Base-by-base conservation (phyloP, 495 filamentous ascomycete species). In the Melanomma pulvis-pyrius region DNA sequence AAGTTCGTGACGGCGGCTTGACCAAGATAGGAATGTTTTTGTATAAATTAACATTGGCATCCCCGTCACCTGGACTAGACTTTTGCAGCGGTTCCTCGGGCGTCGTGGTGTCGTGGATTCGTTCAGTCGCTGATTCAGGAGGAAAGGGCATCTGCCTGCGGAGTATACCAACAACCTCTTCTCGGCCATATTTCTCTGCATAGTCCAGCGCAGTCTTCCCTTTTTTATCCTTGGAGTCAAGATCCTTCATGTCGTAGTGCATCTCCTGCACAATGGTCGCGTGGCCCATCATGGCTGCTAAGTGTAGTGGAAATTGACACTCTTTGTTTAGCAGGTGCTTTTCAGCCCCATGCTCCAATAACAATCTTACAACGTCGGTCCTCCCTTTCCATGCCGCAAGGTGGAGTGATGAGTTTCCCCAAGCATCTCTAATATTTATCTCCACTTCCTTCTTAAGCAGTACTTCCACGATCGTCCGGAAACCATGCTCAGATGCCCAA, bases 301-400 rank as follows among this genome's bases (percentile, higher is more conserved):
- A 7, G 46, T 49, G 46, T 17, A 49, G n/a, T 7, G 46, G 17
- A 6, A 49, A 17, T 49, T 49, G 46, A 6, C 46, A 7, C 6
- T 49, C 7, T 49, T 24, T 8, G n/a, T 49, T 49, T 17, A 49
- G n/a, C 6, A 49, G 46, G 4, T 8, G 7, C 7, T n/a, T 24
- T 19, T 49, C 46, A 21, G 46, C 46, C 22, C n/a, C n/a, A 49
- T 49, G 46, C 8, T 49, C 46, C 22, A 49, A 21, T 6, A 49
- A 21, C 6, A 19, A 49, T 24, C n/a, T n/a, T 17, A 28, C 56
- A 21, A 59, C 19, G 8, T 36, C 22, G 15, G 15, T n/a, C 3
- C 34, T 29, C 17, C 56, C 56, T 30, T 48, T 59, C 39, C 56
- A 39, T 11, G 56, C 34, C 19, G 56, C 56, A 47, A 59, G 56